phyloP scores from a whole-genome alignment of 164 flowering plant species.

The Umbilicus rupestris region DNA sequence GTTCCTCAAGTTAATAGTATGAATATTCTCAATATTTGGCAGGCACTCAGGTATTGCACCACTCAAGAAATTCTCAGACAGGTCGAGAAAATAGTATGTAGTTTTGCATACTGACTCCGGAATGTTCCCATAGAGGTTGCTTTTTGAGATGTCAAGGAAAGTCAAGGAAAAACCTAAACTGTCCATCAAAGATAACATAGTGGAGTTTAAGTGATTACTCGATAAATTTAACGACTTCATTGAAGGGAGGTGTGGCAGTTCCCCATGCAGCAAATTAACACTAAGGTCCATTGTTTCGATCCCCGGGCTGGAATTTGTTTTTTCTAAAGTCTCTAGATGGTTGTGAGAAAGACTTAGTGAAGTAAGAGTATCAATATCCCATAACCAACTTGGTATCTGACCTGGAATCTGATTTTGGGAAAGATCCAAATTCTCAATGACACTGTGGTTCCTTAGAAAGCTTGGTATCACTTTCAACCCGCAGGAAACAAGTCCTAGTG shows the following conservation, averaged over 20 bases:
- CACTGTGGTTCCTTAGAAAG: constrained; percentile 11
- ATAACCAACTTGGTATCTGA: constrained; percentile 12
- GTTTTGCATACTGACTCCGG: background rate
- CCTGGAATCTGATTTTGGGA: constrained; percentile 18
- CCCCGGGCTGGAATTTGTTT: constrained; percentile 17
- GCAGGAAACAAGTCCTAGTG: constrained; percentile 28
- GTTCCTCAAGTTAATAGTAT: background rate
- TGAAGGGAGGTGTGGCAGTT: constrained; percentile 14
- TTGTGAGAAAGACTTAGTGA: constrained; percentile 19
- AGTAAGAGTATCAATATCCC: constrained; percentile 13
- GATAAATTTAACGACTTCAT: constrained; percentile 27
- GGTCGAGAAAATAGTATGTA: constrained; percentile 12
- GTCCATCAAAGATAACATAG: constrained; percentile 12
- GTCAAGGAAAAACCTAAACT: constrained; percentile 4
- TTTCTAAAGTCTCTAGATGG: constrained; percentile 13
- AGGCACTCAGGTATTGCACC: constrained; percentile 39
- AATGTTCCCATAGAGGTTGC: constrained; percentile 3
- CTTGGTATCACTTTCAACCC: constrained; percentile 19
- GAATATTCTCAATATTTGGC: background rate
- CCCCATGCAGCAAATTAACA: constrained; percentile 27
- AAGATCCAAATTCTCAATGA: constrained; percentile 13
- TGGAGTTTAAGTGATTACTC: constrained; percentile 21
- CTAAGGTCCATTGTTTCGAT: constrained; percentile 23
- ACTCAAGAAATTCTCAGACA: constrained; percentile 35
- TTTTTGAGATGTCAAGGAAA: background rate